These are phyloP conservation scores for Desmodesmus armatus DNA, from an alignment of 139 green algal genomes.

Conservation along the genomic window DNA sequence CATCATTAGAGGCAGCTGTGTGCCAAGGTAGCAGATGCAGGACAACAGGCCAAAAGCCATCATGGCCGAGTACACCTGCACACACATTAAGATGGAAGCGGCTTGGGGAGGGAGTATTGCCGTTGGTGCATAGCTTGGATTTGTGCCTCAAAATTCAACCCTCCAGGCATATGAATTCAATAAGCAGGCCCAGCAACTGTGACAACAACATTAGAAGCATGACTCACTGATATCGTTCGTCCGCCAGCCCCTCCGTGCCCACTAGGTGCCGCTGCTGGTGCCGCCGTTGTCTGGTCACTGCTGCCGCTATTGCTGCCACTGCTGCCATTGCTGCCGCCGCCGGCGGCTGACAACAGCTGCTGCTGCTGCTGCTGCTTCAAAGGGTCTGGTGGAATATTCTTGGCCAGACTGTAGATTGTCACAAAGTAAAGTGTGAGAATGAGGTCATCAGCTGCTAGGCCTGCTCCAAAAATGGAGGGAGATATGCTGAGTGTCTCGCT, in stretches of 20 bases:
- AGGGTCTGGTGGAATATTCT: slow-evolving; percentile 62
- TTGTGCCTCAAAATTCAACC: no score
- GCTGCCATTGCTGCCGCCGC: not conserved
- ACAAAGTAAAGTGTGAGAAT: slow-evolving; percentile 91
- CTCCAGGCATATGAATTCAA: not conserved
- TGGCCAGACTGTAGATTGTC: slow-evolving; percentile 78
- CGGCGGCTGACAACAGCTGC: not conserved
- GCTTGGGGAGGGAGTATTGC: no score
- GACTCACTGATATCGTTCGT: slow-evolving; percentile 3
- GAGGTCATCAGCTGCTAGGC: slow-evolving; percentile 94
- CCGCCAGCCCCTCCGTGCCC: slow-evolving; percentile 35
- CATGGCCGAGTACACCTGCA: slow-evolving; percentile 62
- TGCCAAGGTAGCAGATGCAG: slow-evolving; percentile 66
- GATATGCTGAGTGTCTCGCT: slow-evolving; percentile 68
- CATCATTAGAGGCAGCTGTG: slow-evolving; percentile 36
- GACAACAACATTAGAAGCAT: not conserved
- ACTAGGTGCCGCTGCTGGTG: slow-evolving; percentile 18
- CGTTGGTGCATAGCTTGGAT: no score
- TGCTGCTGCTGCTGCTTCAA: slow-evolving; percentile 14
- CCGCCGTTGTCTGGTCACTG: not conserved
- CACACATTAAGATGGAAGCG: no score
- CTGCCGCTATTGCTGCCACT: slow-evolving; percentile 8
- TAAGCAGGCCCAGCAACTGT: not conserved
- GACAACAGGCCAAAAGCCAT: slow-evolving; percentile 60
- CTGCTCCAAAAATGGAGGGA: slow-evolving; percentile 72